A percentile compares a stretch with the other conserved stretches of the same genome.
Conservation (phyloP, 257 asterid genomes). For the Solanum megistacrolobum region DNA sequence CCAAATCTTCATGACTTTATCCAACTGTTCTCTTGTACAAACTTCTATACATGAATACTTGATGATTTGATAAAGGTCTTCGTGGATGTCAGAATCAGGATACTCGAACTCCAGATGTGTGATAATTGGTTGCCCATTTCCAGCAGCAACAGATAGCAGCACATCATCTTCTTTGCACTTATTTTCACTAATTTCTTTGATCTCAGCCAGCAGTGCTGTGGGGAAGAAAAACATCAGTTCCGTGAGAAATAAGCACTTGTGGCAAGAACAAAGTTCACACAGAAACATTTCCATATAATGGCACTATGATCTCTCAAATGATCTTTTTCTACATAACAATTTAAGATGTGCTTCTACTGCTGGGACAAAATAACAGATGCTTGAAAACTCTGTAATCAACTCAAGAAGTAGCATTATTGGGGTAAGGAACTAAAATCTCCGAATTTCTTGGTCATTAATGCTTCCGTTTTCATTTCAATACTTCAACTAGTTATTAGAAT, state of each 20-base stretch:
- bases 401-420: neutral
- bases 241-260: neutral
- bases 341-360: neutral
- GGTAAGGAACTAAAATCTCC: neutral
- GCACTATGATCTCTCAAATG: neutral
- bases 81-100: conserved; percentile 74
- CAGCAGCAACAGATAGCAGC: conserved; percentile 54
- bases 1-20: conserved; percentile 76
- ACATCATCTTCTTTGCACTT: conserved; percentile 50
- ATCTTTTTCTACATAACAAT: neutral
- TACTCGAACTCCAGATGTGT: conserved; percentile 64
- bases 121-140: conserved; percentile 40
- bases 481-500: neutral
- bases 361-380: neutral
- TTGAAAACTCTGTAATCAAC: neutral
- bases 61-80: conserved; percentile 68
- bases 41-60: conserved; percentile 68
- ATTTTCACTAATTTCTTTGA: conserved; percentile 55
- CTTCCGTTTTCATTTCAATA: neutral
- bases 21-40: conserved; percentile 69
- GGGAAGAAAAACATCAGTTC: conserved; percentile 10
- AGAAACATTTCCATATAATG: neutral
- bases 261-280: neutral
- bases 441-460: neutral
- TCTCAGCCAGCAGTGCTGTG: conserved; percentile 71